Evolutionary conservation across 495 filamentous ascomycete genomes (phyloP), one percentile per base, ranked within the genome.

Genomic region (Daldinia grandis): DNA sequence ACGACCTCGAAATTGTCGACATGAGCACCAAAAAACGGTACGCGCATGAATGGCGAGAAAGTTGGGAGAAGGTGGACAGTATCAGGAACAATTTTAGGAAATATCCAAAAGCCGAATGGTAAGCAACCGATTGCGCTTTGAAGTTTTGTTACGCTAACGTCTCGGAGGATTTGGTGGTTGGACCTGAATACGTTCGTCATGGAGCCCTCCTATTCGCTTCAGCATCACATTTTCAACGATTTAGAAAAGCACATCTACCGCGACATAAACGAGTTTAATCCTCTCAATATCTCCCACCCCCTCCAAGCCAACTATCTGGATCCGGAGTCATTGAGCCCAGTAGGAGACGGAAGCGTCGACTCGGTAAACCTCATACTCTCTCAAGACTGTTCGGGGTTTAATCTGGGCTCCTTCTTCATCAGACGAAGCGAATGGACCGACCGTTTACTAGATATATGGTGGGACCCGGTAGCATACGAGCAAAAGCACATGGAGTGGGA

Each of bases 401-500:
- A 97, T 76, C 88, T 99, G 0, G 95, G 95, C 4, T 97, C 93
- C 21, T 99, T 99, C 87, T 94, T 99, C 78, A 81, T 98, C 31
- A 86, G 88, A 25, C 88, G 96, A 14, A 90, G 90, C 66, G 80
- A 88, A 12, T 99, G 95, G 94, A 92, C 93, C 0, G 95, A 98
- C 74, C 92, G 94, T 17, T 76, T 99, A 6, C 86, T 99, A 27
- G 95, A 99, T 77, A 87, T 97, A 62, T 99, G 95, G 95, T 99
- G 96, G 96, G 95, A 99, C 74, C 95, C 95, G 0, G 93, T 98
- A 38, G 89, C 91, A 62, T 99, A 99, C 79, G 95, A 99, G 80
- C 96, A 98, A 81, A 95, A 93, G 79, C 95, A 99, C 75, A 98
- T 98, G 95, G 87, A 97, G 66, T 99, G 95, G 95, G 93, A 95